Base-by-base conservation (phyloP, 202 grass and related monocot species). In the Panicum virgatum region DNA sequence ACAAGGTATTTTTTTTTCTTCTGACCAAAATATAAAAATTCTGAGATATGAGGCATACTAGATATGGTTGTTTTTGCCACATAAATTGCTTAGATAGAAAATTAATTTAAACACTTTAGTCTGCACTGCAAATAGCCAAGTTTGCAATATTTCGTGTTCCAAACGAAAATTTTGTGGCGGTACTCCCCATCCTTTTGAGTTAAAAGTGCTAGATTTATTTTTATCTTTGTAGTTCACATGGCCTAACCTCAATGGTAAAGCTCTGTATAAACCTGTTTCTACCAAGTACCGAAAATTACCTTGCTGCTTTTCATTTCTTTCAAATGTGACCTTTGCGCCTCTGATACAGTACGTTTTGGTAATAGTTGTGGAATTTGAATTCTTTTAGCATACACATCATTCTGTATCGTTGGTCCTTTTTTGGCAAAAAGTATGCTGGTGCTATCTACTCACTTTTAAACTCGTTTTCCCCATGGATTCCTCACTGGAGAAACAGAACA, bases 1-100 rank as follows among this genome's bases (percentile, higher is more conserved):
- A 89, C 48, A 96, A 99, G 96, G 96, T 99, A 85, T 68, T 57
- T 60, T 91, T n/a, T 50, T 32, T 42, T 86, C 59, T 42, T 87
- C 60, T 54, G 48, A 54, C 52, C 37, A 50, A 73, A 67, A 61
- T 73, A 40, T 46, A 36, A 22, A 23, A 27, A 32, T 29, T 58
- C 58, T 48, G 56, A 76, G 29, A 61, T 23, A 52, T 16, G 25
- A 65, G 47, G 46, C 10, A 23, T 76, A 53, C 32, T 62, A 12
- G 40, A 59, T 78, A 59, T 66, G 32, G 20, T 20, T 57, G 20
- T 9, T 80, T 69, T 76, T 45, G 3, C 12, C 38, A 65, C 7
- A 36, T 65, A n/a, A 69, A 81, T 0, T 47, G 26, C 11, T 44
- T 66, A 23, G 6, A 75, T 77, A 25, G 60, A 34, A 10, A 45